These are phyloP conservation scores for Loxodes magnus DNA, from an alignment of 73 alveolate species.

Conservation along the genomic window DNA sequence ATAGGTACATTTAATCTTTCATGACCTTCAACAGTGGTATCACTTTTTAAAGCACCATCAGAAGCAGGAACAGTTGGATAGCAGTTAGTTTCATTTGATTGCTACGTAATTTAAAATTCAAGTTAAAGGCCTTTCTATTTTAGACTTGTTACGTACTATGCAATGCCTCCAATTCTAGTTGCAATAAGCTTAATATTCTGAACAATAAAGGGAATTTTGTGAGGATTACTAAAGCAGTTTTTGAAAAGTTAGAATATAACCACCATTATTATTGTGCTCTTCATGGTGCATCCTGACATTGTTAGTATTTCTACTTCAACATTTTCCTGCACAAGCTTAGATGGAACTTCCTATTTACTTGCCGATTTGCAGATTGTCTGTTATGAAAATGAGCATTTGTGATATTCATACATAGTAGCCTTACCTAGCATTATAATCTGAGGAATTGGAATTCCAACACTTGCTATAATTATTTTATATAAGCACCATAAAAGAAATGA, in stretches of 20 bases:
- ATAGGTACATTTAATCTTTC: constrained; percentile 32
- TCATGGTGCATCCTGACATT: background rate
- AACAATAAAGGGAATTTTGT: background rate
- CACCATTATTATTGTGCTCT: background rate
- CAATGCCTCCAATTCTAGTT: constrained; percentile 2
- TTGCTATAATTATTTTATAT: background rate
- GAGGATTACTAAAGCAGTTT: background rate
- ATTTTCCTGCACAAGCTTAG: constrained; percentile 7
- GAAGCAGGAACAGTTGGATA: constrained; percentile 18
- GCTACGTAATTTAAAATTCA: background rate
- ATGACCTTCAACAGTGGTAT: constrained; percentile 32
- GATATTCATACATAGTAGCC: background rate
- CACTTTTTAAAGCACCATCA: constrained; percentile 11
- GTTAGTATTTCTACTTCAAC: background rate
- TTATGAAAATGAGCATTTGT: constrained; percentile 3
- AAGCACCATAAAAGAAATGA: background rate
- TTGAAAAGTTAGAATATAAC: background rate
- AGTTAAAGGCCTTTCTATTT: constrained; percentile 11
- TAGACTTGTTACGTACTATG: constrained; percentile 9
- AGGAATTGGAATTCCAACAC: constrained; percentile 9
- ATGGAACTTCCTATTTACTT: background rate
- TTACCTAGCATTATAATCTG: constrained; percentile 16
- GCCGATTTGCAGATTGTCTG: constrained; percentile 8
- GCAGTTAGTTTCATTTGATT: constrained; percentile 21
- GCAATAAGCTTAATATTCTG: constrained; percentile 1